A percentile compares a stretch with the other conserved stretches of the same genome.
Evolutionary conservation across 768 basidiomycete genomes (phyloP).

Genomic region (Ephemerocybe angulata): DNA sequence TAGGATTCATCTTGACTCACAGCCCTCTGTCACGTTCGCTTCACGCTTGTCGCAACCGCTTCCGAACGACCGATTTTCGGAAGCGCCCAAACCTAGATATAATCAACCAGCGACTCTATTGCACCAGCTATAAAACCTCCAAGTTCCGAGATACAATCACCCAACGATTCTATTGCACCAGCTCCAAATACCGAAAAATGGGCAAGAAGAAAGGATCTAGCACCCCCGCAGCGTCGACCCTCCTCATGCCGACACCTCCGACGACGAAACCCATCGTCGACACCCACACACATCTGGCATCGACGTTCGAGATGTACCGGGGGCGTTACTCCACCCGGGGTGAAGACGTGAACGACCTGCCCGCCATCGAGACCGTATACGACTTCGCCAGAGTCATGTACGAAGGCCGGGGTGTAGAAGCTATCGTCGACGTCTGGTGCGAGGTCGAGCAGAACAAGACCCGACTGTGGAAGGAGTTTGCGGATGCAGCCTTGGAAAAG

Average conservation of each 20-base stretch:
- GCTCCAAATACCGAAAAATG: constrained; percentile 21
- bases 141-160: not conserved
- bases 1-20: no score
- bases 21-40: no score
- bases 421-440: constrained; percentile 87
- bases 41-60: no score
- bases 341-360: not conserved
- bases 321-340: constrained; percentile 54
- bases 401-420: constrained; percentile 50
- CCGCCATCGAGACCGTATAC: constrained; percentile 46
- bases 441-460: constrained; percentile 62
- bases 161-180: not conserved
- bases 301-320: constrained; percentile 65
- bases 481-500: constrained; percentile 63
- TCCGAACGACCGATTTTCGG: no score
- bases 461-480: constrained; percentile 61
- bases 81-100: no score
- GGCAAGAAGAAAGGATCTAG: constrained; percentile 38
- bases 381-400: constrained; percentile 69
- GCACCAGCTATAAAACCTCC: no score
- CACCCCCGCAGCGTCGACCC: constrained; percentile 32
- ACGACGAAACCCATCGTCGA: constrained; percentile 55
- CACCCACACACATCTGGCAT: constrained; percentile 82
- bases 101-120: no score
- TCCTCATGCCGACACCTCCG: constrained; percentile 36